Base-by-base conservation (phyloP, 2,329 filamentous ascomycete species). In the Xylaria sp. region DNA sequence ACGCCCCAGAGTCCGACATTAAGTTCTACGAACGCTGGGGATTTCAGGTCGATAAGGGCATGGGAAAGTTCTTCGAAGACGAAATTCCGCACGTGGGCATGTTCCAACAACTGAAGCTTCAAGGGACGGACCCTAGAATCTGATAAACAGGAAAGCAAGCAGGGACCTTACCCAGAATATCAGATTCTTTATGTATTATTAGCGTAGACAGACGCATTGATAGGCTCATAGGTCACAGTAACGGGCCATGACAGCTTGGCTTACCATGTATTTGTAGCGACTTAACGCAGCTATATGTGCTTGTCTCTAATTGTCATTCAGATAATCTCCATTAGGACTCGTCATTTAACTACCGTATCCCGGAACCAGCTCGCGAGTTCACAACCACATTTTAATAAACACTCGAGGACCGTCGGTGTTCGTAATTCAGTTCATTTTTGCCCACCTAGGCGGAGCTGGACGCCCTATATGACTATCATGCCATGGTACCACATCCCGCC, bases 21-120 rank as follows among this genome's bases (percentile, higher is more conserved):
- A 77, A 76, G 27, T 80, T 88, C 67, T 98, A 93, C 87, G 77
- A 79, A 70, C 84, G 81, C 71, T 84, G 89, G 76, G 93, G 92
- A 0, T 97, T 97, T 74, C 77, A 80, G 64, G 79, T 85, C 9
- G 93, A 97, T 75, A 83, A 90, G 71, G 80, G 77, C 9, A 86
- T 94, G 85, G 91, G 91, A 0, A 82, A 75, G 31, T 97, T 93
- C 92, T 81, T 83, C 64, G 93, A 97, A 75, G 92, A 95, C 71
- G 91, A 90, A 3, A 94, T 97, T 56, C 81, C 85, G 66, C 92
- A 97, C 79, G 83, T 96, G 17, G 93, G 91, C 62, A 96, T 97
- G 93, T 96, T 85, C 66, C 71, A 76, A 66, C 77, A 85, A 33
- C 62, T 87, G 27, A 71, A 79, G 3, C n/a, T n/a, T n/a, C n/a